Conservation (phyloP, 2,329 filamentous ascomycete genomes). For the Thelonectria olida region DNA sequence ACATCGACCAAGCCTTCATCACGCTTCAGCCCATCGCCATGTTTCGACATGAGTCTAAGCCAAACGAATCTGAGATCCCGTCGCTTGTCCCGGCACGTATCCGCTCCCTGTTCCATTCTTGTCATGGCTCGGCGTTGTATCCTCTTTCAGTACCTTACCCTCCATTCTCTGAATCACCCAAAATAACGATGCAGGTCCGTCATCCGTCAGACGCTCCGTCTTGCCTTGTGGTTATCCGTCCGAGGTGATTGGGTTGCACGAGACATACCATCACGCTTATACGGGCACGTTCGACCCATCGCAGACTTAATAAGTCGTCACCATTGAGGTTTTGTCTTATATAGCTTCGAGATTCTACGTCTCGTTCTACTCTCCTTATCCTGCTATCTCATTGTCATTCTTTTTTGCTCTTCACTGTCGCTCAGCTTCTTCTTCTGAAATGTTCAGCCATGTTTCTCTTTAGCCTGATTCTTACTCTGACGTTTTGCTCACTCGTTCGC, state of each 20-base stretch:
- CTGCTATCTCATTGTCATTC: background rate
- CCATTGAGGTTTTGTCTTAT: no score
- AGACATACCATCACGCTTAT: constrained; percentile 31
- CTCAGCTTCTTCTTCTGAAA: background rate
- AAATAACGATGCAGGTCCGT: background rate
- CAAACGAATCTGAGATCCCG: background rate
- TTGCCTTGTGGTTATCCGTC: background rate
- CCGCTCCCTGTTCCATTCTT: constrained; percentile 3
- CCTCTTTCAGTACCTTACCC: constrained; percentile 6
- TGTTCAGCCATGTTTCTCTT: constrained; percentile 20
- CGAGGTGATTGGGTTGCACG: constrained; percentile 22
- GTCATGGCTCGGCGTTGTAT: constrained; percentile 10
- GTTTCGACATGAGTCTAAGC: background rate
- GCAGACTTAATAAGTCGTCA: background rate
- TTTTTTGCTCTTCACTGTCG: background rate
- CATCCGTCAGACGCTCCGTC: background rate
- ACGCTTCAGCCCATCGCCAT: background rate
- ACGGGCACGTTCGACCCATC: no score
- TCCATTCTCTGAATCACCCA: background rate
- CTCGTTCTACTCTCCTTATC: background rate
- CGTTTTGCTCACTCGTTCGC: constrained; percentile 7
- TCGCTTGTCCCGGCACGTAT: background rate
- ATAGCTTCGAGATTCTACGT: background rate
- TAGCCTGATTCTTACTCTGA: constrained; percentile 11
- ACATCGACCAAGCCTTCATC: background rate